These are phyloP conservation scores for Ustilago shanxiensis DNA, from an alignment of 1,284 basidiomycete genomes.

Conservation along the genomic window DNA sequence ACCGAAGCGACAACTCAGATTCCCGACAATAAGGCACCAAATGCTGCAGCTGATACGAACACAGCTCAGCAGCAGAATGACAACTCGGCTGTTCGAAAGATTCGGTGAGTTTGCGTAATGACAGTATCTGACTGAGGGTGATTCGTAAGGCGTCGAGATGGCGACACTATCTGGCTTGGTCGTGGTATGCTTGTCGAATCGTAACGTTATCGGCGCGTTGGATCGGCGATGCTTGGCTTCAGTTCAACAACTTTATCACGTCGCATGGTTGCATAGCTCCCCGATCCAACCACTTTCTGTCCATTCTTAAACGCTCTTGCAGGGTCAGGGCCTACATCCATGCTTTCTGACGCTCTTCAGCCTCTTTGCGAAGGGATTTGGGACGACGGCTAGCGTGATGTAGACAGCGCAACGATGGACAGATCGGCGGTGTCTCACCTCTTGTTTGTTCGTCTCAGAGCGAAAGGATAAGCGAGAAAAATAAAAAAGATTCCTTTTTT, in stretches of 20 bases:
- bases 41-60: constrained; percentile 2
- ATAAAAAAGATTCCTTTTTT: background rate
- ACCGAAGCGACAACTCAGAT: background rate
- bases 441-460: constrained; percentile 18
- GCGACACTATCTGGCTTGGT: constrained; percentile 5
- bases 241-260: background rate
- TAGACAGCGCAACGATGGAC: background rate
- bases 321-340: background rate
- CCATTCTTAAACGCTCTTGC: too few relatives aligned
- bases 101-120: constrained; percentile 48
- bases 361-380: background rate
- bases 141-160: constrained; percentile 9
- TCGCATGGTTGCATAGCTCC: too few relatives aligned
- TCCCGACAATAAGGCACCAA: background rate
- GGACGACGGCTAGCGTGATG: background rate
- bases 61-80: constrained; percentile 1
- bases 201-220: background rate
- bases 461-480: background rate
- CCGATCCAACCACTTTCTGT: too few relatives aligned
- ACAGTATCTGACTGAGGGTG: too few relatives aligned
- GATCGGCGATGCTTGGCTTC: constrained; percentile 3
- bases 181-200: background rate
- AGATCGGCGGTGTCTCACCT: constrained; percentile 1
- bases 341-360: background rate
- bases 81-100: constrained; percentile 33